Percentiles rank a stretch among this genome's conserved stretches.
Conservation (phyloP, 306 rosid species). For the Glycine soja region DNA sequence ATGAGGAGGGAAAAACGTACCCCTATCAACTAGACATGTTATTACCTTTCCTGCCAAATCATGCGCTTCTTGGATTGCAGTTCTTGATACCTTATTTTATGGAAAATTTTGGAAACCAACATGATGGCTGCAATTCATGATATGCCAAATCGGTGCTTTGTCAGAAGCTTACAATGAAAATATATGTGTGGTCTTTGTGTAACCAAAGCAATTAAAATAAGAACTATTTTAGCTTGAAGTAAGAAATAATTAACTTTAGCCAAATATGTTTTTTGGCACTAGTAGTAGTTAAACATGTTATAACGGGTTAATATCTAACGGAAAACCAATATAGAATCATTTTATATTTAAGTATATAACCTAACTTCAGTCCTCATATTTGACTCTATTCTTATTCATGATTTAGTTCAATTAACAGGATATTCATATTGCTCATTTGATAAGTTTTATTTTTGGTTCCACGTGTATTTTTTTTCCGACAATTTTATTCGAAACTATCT, state of each 20-base stretch:
- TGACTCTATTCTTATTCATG: no score
- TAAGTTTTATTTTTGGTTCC: no score
- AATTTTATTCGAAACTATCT: no score
- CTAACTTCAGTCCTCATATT: no score
- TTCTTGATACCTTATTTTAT: conserved; percentile 47
- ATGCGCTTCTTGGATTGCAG: conserved; percentile 43
- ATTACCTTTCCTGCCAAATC: conserved; percentile 59
- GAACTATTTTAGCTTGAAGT: conserved; percentile 23
- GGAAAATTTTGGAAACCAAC: conserved; percentile 44
- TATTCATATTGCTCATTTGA: no score
- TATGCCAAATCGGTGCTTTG: conserved; percentile 51
- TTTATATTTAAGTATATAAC: no score
- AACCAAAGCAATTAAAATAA: conserved; percentile 40
- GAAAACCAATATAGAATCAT: conserved; percentile 10
- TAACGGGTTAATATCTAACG: neutral
- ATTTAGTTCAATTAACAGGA: no score
- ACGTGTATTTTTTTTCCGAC: no score
- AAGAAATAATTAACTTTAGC: conserved; percentile 36
- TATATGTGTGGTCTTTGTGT: conserved; percentile 18
- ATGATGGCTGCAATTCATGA: conserved; percentile 43
- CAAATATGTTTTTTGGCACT: neutral
- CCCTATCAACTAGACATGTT: conserved; percentile 58
- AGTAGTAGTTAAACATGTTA: conserved; percentile 14
- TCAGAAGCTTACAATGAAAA: conserved; percentile 37
- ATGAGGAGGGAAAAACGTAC: conserved; percentile 49